Evolutionary conservation across 2,329 filamentous ascomycete genomes (phyloP), one percentile per base, ranked within the genome.

Genomic region (Knufia petricola): DNA sequence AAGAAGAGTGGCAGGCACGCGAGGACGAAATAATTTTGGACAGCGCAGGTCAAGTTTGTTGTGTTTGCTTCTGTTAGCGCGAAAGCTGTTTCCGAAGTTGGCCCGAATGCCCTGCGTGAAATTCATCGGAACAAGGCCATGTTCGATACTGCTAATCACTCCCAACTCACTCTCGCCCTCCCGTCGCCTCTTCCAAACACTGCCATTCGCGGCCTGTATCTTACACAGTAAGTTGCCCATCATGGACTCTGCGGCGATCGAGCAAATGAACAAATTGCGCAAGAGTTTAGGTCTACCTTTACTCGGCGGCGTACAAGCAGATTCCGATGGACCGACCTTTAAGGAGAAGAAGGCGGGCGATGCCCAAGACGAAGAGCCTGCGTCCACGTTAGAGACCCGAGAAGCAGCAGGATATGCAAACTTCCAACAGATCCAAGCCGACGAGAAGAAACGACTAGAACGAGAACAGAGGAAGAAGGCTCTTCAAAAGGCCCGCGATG

Each of bases 401-500:
- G 63, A 69, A 61, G 64, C 66, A 30, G 60, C 65, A 52, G 63
- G 64, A n/a, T 68, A 64, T 44, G 63, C 65, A 13, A 71, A 70
- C 63, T 76, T 64, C 74, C 74, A 76, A 60, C 76, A 75, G 58
- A 65, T 79, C 3, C 76, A 82, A 52, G 85, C 83, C 15, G 76
- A 78, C 21, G 79, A 84, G 12, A 94, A 87, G 70, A 80, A 75
- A 61, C 82, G 78, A 61, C 19, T 52, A 17, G 48, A 52, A 28
- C 85, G 87, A 49, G 85, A 94, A 54, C 83, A 86, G 60, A 84
- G 82, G 60, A 80, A 82, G n/a, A 84, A 84, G 9, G 84, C 85
- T 1, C 82, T 95, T 59, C 89, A 89, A 66, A 92, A 84, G 66
- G 88, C 87, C 36, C 83, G 88, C 59, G 92, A 98, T 62, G 75